Percentiles rank a stretch among this genome's conserved stretches.
These are phyloP conservation scores for Penicillium brasilianum DNA, from an alignment of 2,329 filamentous ascomycete genomes.

Conservation along the genomic window DNA sequence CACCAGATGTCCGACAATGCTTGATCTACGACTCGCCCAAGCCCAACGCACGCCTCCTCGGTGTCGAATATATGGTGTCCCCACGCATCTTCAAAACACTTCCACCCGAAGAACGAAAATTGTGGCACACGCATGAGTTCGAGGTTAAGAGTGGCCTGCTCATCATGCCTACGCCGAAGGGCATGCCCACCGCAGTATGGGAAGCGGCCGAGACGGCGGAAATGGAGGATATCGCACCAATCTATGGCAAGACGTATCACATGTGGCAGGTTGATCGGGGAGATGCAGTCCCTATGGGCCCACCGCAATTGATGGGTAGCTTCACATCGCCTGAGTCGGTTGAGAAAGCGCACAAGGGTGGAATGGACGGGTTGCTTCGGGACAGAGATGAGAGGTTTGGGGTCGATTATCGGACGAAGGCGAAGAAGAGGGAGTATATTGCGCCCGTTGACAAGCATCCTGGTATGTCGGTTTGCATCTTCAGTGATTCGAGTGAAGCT, in stretches of 20 bases:
- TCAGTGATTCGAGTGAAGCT: constrained; percentile 9
- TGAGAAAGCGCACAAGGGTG: constrained; percentile 29
- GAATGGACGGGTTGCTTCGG: constrained; percentile 47
- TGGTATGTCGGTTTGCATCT: constrained; percentile 35
- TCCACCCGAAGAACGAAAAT: constrained; percentile 67
- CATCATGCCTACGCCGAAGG: constrained; percentile 45
- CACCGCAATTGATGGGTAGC: constrained; percentile 68
- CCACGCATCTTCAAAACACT: constrained; percentile 70
- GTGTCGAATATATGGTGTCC: constrained; percentile 87
- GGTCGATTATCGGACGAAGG: constrained; percentile 58
- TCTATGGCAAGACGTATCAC: constrained; percentile 87
- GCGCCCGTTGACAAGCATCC: constrained; percentile 36
- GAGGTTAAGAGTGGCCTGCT: constrained; percentile 53
- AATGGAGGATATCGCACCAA: constrained; percentile 74
- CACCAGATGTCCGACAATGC: constrained; percentile 75
- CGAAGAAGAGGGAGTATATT: constrained; percentile 59
- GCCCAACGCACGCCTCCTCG: constrained; percentile 73
- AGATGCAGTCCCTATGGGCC: constrained; percentile 65
- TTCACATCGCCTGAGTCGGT: constrained; percentile 46
- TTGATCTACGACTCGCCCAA: constrained; percentile 77
- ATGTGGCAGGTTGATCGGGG: constrained; percentile 84
- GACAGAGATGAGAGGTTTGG: constrained; percentile 62
- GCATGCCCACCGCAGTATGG: constrained; percentile 65
- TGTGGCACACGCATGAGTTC: constrained; percentile 76
- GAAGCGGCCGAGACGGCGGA: constrained; percentile 76